phyloP scores from a whole-genome alignment of 257 asterid species.

The Capsicum baccatum region DNA sequence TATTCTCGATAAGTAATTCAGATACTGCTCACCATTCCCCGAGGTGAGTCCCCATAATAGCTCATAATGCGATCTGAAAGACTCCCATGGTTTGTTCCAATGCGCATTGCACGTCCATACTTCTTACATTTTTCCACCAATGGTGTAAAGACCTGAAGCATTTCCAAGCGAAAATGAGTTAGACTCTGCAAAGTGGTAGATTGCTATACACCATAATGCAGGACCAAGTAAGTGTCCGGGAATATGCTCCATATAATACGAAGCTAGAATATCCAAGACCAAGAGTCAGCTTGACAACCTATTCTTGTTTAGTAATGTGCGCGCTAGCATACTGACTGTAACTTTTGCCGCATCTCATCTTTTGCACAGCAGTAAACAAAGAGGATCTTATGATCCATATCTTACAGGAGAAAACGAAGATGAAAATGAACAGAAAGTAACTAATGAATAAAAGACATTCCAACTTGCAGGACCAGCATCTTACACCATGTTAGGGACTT shows the following conservation, averaged over 20 bases:
- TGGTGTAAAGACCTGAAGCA: conserved; percentile 83
- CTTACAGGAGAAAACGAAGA: not conserved
- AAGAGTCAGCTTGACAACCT: not conserved
- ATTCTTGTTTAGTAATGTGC: not conserved
- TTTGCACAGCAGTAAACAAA: not conserved
- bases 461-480: not conserved
- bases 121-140: conserved; percentile 95
- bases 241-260: not conserved
- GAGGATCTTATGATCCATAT: not conserved
- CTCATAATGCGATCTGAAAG: conserved; percentile 99
- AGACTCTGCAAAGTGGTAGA: conserved; percentile 2
- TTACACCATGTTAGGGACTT: conserved; percentile 12
- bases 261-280: not conserved
- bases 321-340: not conserved
- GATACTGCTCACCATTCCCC: conserved; percentile 86
- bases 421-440: not conserved
- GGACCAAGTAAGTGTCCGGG: not conserved
- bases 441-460: not conserved
- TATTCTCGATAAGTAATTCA: not conserved
- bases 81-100: conserved; percentile 99
- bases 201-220: not conserved
- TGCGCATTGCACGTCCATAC: conserved; percentile 96
- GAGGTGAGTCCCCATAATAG: conserved; percentile 95
- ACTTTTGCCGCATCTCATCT: not conserved
- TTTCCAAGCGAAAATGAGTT: conserved; percentile 22